Evolutionary conservation across 352 stramenopile genomes (phyloP).

Genomic region (Pythium volutum): DNA sequence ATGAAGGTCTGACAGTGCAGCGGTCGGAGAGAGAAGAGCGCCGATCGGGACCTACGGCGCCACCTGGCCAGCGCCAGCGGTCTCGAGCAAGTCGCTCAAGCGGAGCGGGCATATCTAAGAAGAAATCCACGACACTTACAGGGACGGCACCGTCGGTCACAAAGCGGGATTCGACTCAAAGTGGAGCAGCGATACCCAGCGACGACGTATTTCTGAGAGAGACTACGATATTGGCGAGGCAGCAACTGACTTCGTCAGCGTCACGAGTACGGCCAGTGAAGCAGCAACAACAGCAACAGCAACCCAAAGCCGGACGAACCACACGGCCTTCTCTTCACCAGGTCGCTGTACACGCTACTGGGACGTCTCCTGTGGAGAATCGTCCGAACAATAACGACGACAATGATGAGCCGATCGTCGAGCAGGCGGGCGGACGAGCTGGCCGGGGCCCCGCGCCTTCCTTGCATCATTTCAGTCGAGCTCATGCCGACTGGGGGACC

Average conservation of each 20-base stretch:
- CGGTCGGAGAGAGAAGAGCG: conserved; percentile 20
- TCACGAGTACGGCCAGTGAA: conserved; percentile 46
- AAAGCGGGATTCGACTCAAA: background rate
- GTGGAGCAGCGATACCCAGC: background rate
- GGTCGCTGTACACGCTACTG: background rate
- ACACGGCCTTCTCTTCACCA: background rate
- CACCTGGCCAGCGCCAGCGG: background rate
- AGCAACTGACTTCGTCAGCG: conserved; percentile 41
- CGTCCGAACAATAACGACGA: conserved; percentile 23
- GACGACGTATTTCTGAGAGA: conserved; percentile 18
- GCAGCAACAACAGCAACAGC: conserved; percentile 19
- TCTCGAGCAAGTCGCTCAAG: conserved; percentile 6
- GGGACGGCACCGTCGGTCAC: conserved; percentile 3
- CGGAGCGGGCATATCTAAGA: conserved; percentile 1
- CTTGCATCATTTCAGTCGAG: background rate
- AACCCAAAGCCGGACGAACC: background rate
- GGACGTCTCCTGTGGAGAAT: background rate
- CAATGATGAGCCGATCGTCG: conserved; percentile 23
- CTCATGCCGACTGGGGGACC: conserved; percentile 9
- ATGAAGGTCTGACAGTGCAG: conserved; percentile 10
- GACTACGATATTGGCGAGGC: conserved; percentile 10
- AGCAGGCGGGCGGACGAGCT: conserved; percentile 1
- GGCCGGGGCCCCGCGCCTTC: background rate
- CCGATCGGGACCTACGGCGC: no score
- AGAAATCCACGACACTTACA: background rate